Evolutionary conservation across 2,329 filamentous ascomycete genomes (phyloP), one percentile per base, ranked within the genome.

Genomic region (Colletotrichum spinosum): DNA sequence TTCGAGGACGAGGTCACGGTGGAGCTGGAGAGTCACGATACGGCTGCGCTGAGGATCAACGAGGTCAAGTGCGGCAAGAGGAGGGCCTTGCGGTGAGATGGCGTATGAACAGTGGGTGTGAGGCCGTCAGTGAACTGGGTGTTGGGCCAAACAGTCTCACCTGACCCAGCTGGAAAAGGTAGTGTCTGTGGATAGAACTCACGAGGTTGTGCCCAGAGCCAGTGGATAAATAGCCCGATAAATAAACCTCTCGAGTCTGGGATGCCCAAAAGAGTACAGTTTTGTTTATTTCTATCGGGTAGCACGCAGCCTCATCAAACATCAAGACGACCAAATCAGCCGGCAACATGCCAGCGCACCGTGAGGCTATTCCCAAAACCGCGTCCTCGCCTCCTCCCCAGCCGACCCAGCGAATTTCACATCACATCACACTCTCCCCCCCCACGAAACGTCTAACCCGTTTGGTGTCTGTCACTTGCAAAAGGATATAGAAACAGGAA

Each of bases 21-120:
- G 10, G 67, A 72, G 4, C 70, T 81, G 6, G 71, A 67, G 39
- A 69, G 71, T 13, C 78, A 81, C 69, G 79, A 80, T 61, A 79
- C 76, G 2, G 74, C 72, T 15, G 74, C 70, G 7, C 63, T 76
- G 67, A 63, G 67, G 60, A 70, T 68, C 54, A 70, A 60, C 8
- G 61, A 67, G 63, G 41, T 61, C 17, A 57, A 67, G 52, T 69
- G 69, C 54, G 65, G 60, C n/a, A 55, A 66, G 46, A 65, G 63
- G 51, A 44, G 8, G 25, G 25, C 25, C 25, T 25, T 25, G 25
- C 25, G 25, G 25, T 25, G 25, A 25, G 25, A 25, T 25, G 25
- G 4, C 25, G 4, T 5, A 25, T 25, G 25, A 25, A 25, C 25
- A 25, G 25, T 25, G 25, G 25, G 25, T 25, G 25, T 25, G 25